phyloP scores from a whole-genome alignment of 345 rosid species.

The Turritis glabra region DNA sequence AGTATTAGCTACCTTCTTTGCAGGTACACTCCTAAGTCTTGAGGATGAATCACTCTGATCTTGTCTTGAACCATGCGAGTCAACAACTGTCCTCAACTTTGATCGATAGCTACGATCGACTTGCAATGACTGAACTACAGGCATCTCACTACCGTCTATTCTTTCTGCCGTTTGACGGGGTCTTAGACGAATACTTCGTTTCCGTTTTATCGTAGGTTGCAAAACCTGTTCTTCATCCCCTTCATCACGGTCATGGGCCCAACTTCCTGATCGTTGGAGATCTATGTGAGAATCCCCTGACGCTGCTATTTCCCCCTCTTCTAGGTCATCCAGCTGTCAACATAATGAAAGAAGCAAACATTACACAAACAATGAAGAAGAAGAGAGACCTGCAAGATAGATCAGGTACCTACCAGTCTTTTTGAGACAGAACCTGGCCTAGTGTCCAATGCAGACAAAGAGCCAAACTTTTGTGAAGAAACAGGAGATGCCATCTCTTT shows the following conservation, averaged over 20 bases:
- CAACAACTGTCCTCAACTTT: slow-evolving; percentile 58
- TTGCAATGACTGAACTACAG: slow-evolving; percentile 56
- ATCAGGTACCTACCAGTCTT: slow-evolving; percentile 61
- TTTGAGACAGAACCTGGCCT: slow-evolving; percentile 82
- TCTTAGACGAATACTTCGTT: slow-evolving; percentile 91
- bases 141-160: slow-evolving; percentile 54
- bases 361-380: slow-evolving; percentile 11
- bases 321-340: slow-evolving; percentile 85
- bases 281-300: slow-evolving; percentile 95
- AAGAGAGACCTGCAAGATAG: slow-evolving; percentile 23
- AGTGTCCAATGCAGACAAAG: slow-evolving; percentile 93
- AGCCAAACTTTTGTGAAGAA: slow-evolving; percentile 92
- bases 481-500: slow-evolving; percentile 74
- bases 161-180: slow-evolving; percentile 81
- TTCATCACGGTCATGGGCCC: slow-evolving; percentile 92
- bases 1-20: slow-evolving; percentile 67
- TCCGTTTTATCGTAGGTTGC: slow-evolving; percentile 94
- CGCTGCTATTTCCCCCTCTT: slow-evolving; percentile 97
- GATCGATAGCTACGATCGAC: slow-evolving; percentile 63
- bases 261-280: slow-evolving; percentile 90
- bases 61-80: slow-evolving; percentile 55
- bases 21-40: slow-evolving; percentile 57
- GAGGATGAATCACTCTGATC: slow-evolving; percentile 71
- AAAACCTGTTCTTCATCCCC: slow-evolving; percentile 98
- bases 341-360: slow-evolving; percentile 32